A percentile compares a stretch with the other conserved stretches of the same genome.
Evolutionary conservation across 768 basidiomycete species (phyloP).

Genomic region (Lactarius indigo): DNA sequence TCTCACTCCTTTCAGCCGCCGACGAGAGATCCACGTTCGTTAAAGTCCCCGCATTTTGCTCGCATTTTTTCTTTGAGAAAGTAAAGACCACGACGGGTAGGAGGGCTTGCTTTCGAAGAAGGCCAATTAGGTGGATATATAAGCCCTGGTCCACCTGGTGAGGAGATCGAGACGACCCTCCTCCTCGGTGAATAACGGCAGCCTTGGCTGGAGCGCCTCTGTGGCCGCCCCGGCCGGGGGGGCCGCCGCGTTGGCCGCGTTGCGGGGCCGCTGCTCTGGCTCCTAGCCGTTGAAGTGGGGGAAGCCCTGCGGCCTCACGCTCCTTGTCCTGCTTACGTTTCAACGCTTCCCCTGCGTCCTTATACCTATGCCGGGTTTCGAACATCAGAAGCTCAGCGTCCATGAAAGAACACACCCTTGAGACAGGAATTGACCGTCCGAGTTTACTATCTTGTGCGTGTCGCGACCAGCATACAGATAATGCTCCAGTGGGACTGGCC

Average conservation of each 20-base stretch:
- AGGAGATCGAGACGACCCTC: conserved; percentile 47
- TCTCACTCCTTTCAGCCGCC: conserved; percentile 92
- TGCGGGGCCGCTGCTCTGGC: conserved; percentile 65
- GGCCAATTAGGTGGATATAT: conserved; percentile 87
- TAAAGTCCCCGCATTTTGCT: conserved; percentile 91
- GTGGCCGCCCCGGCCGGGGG: conserved; percentile 44
- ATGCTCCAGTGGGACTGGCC: conserved; percentile 96
- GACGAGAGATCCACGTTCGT: conserved; percentile 85
- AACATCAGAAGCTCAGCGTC: neutral
- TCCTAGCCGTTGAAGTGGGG: conserved; percentile 80
- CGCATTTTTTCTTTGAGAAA: conserved; percentile 94
- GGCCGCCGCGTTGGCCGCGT: conserved; percentile 44
- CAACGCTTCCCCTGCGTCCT: conserved; percentile 84
- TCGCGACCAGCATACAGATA: conserved; percentile 94
- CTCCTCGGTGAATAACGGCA: conserved; percentile 35
- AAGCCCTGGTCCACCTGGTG: conserved; percentile 85
- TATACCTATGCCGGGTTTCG: conserved; percentile 54
- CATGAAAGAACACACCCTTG: conserved; percentile 53
- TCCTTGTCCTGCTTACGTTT: conserved; percentile 97
- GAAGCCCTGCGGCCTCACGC: conserved; percentile 89
- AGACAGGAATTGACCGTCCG: conserved; percentile 65
- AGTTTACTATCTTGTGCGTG: conserved; percentile 88
- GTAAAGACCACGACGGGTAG: conserved; percentile 97
- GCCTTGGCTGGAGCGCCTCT: conserved; percentile 35
- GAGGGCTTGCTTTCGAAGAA: conserved; percentile 79